These are phyloP conservation scores for Macrophomina pseudophaseolina DNA, from an alignment of 2,329 filamentous ascomycete species.

Conservation along the genomic window DNA sequence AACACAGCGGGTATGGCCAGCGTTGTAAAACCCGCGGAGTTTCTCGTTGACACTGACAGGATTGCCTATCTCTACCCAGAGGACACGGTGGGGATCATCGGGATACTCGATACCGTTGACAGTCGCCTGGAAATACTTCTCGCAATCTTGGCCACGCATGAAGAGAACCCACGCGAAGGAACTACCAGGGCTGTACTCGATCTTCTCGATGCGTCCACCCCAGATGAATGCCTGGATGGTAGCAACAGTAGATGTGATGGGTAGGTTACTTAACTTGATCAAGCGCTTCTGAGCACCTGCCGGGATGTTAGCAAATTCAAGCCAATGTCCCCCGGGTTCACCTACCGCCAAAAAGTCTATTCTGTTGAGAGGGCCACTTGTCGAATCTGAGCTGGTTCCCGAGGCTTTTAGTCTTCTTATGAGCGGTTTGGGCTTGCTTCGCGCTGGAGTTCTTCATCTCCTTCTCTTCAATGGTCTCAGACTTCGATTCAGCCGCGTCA, in stretches of 20 bases:
- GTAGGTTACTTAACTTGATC: constrained; percentile 28
- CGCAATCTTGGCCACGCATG: constrained; percentile 39
- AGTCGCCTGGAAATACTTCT: constrained; percentile 41
- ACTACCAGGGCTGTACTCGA: constrained; percentile 35
- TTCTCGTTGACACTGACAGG: constrained; percentile 39
- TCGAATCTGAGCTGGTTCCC: constrained; percentile 9
- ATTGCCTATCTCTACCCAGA: constrained; percentile 37
- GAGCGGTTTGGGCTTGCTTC: neutral
- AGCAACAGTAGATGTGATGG: constrained; percentile 1
- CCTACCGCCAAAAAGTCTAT: constrained; percentile 14
- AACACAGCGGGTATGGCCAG: constrained; percentile 53
- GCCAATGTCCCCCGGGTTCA: neutral
- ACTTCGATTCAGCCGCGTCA: neutral
- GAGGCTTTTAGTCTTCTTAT: neutral
- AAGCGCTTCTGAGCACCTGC: constrained; percentile 25
- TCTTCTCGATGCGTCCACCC: constrained; percentile 43
- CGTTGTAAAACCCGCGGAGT: constrained; percentile 47
- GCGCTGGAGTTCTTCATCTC: neutral
- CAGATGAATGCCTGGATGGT: constrained; percentile 42
- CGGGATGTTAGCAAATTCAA: neutral
- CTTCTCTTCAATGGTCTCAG: neutral
- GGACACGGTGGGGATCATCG: constrained; percentile 29
- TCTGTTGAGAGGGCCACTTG: neutral
- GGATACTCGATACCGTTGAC: constrained; percentile 40
- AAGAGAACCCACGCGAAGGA: constrained; percentile 40